phyloP scores from a whole-genome alignment of 225 moss, liverwort and hornwort genomes.

The Lunularia cruciata region DNA sequence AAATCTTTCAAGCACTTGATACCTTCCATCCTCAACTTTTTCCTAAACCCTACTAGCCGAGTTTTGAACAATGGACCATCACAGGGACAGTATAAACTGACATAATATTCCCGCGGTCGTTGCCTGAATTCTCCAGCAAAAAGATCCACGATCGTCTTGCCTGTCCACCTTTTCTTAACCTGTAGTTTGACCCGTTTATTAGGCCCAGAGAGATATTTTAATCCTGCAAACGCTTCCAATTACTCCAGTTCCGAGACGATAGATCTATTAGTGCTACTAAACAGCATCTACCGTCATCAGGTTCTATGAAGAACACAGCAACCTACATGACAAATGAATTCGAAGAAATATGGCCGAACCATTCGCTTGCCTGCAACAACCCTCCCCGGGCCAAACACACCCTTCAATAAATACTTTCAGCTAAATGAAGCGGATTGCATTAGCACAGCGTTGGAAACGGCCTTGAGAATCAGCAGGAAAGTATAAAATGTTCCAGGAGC shows the following conservation, averaged over 20 bases:
- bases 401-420: neutral
- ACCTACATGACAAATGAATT: conserved; percentile 83
- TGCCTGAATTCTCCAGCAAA: conserved; percentile 87
- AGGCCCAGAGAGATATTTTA: neutral
- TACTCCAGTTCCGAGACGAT: no score
- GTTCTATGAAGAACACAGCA: neutral
- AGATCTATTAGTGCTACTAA: no score
- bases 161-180: conserved; percentile 90
- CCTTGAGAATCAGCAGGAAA: neutral
- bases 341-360: conserved; percentile 94
- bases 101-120: conserved; percentile 85
- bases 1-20: no score
- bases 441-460: neutral
- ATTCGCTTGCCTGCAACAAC: conserved; percentile 66
- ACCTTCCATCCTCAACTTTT: no score
- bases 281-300: neutral
- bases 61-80: no score
- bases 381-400: neutral
- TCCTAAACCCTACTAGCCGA: no score
- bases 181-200: conserved; percentile 42
- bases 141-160: conserved; percentile 79
- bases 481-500: neutral
- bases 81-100: no score
- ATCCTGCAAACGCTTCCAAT: neutral
- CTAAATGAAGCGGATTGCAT: neutral